phyloP scores from a whole-genome alignment of 1,139 yeast genomes.

The Debaryomycetaceae sp. region DNA sequence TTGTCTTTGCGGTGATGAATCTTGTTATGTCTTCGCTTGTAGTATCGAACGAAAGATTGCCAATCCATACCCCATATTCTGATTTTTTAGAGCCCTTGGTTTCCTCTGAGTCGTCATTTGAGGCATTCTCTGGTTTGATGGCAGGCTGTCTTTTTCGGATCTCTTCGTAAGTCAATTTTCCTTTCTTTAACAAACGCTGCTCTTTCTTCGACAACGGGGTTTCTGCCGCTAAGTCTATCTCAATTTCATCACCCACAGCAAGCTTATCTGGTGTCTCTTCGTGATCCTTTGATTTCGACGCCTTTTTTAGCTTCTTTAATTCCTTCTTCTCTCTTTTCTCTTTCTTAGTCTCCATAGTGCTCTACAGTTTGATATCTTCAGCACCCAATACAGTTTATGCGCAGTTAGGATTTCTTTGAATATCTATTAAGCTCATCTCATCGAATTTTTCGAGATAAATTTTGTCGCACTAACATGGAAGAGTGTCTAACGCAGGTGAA shows the following conservation, averaged over 20 bases:
- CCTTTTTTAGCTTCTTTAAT: constrained; percentile 11
- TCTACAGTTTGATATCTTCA: constrained; percentile 18
- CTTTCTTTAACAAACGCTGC: constrained; percentile 79
- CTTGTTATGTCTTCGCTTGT: constrained; percentile 67
- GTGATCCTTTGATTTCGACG: constrained; percentile 8
- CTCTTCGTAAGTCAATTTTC: constrained; percentile 61
- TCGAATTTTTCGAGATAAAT: neutral
- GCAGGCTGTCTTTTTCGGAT: constrained; percentile 49
- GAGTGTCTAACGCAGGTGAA: too few relatives aligned
- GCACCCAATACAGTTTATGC: neutral
- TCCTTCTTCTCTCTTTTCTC: constrained; percentile 15
- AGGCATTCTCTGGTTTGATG: constrained; percentile 32
- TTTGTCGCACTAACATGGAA: neutral
- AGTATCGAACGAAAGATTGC: constrained; percentile 86
- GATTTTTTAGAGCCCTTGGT: constrained; percentile 37
- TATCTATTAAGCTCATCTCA: neutral
- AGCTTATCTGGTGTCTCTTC: constrained; percentile 7
- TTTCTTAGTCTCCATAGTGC: constrained; percentile 10
- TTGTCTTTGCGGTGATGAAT: constrained; percentile 61
- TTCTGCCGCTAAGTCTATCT: constrained; percentile 72
- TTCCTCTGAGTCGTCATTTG: constrained; percentile 19
- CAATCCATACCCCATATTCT: constrained; percentile 86
- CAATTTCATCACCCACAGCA: constrained; percentile 55
- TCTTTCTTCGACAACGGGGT: constrained; percentile 91
- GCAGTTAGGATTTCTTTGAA: too few relatives aligned